Conservation (phyloP, 257 asterid genomes). For the Lavandula angustifolia region DNA sequence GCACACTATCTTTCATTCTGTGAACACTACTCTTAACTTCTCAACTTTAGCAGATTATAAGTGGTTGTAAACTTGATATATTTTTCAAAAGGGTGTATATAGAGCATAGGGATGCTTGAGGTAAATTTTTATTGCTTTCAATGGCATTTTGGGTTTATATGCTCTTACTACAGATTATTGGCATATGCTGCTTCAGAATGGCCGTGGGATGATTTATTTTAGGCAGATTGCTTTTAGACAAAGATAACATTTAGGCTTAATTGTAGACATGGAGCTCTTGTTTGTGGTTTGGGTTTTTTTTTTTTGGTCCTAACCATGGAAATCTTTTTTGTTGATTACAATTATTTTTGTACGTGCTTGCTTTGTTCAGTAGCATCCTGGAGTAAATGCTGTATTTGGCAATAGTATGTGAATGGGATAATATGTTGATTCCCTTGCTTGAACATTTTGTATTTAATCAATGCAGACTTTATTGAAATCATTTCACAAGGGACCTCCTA, state of each 20-base stretch:
- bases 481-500: constrained; percentile 91
- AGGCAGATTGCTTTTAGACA: constrained; percentile 21
- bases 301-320: constrained; percentile 20
- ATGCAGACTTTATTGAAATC: constrained; percentile 87
- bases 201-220: constrained; percentile 13
- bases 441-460: constrained; percentile 22
- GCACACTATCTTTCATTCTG: constrained; percentile 15
- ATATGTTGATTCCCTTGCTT: constrained; percentile 25
- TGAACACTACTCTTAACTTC: neutral
- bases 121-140: constrained; percentile 20
- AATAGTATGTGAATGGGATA: constrained; percentile 6
- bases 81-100: constrained; percentile 7
- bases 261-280: constrained; percentile 18
- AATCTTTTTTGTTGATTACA: constrained; percentile 13
- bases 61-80: neutral
- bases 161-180: constrained; percentile 17
- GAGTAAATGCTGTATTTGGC: constrained; percentile 19
- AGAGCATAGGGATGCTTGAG: constrained; percentile 1
- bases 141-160: neutral
- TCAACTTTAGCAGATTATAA: constrained; percentile 11
- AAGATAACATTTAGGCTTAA: constrained; percentile 25
- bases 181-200: constrained; percentile 23
- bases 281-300: neutral
- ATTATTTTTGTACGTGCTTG: constrained; percentile 16
- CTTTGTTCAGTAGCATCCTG: constrained; percentile 21